Evolutionary conservation across 1,139 yeast genomes (phyloP), one percentile per base, ranked within the genome.

Genomic region (Suhomyces kunorum): DNA sequence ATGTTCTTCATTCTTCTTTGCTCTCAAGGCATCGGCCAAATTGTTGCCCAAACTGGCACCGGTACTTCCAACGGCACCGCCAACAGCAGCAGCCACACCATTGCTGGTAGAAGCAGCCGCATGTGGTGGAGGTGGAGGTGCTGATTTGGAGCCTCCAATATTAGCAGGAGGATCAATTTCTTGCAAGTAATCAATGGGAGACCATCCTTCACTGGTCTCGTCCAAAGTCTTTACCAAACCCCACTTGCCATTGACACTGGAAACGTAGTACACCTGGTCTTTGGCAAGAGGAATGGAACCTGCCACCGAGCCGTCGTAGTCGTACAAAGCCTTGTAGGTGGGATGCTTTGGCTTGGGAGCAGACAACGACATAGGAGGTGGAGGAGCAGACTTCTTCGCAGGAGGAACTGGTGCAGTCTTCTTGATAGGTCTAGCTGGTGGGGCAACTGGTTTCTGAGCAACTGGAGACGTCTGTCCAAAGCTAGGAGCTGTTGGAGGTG

Each of bases 161-260:
- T 55, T 50, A 3, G 65, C 62, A 13, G 77, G 80, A 16, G 76
- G 74, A 11, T 61, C 75, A 59, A 78, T 78, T 54, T 83, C 86
- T 40, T 80, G 82, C 55, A 92, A 80, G 59, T 90, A 94, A 15
- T 94, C 87, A 23, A 94, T 84, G 9, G 99, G 99, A 8, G 95
- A 92, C 98, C 98, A 94, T 3, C 98, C 99, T 62, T 90, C 95
- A 42, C 71, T 78, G 2, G 83, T 59, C 34, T 86, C 92, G 53
- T 86, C 90, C 46, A 83, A 63, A 15, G 80, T 72, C 59, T 85
- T 87, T 5, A 89, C 97, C 46, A 92, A 71, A 49, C 95, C 90
- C 98, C 98, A 90, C 47, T 68, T 66, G 3, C 96, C 98, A 54
- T 87, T 87, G 47, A 82, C 77, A 54, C 75, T 80, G 6, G 83